These are phyloP conservation scores for Apiospora hydei DNA, from an alignment of 2,329 filamentous ascomycete species.

Conservation along the genomic window DNA sequence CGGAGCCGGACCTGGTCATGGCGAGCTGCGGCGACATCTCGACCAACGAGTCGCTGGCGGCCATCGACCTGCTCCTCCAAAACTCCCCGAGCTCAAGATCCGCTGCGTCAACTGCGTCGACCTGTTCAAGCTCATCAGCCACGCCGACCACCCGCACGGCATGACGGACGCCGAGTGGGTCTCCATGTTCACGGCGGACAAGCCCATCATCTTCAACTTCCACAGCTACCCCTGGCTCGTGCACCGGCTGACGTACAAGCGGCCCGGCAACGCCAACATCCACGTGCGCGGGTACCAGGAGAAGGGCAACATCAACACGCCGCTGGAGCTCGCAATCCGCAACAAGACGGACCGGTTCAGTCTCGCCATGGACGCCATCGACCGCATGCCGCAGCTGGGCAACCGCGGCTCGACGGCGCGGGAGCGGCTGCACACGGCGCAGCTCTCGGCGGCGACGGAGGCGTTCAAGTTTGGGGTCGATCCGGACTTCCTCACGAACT, in stretches of 20 bases:
- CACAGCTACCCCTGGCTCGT: conserved; percentile 84
- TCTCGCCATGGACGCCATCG: conserved; percentile 78
- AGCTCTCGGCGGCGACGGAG: conserved; percentile 68
- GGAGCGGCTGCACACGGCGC: conserved; percentile 69
- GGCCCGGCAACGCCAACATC: conserved; percentile 71
- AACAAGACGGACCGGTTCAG: conserved; percentile 82
- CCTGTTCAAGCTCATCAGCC: conserved; percentile 79
- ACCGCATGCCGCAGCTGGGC: conserved; percentile 67
- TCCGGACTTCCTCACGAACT: conserved; percentile 69
- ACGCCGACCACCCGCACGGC: conserved; percentile 76
- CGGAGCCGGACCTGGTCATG: conserved; percentile 78
- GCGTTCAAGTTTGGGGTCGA: conserved; percentile 77
- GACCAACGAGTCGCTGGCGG: conserved; percentile 77
- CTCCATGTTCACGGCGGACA: conserved; percentile 74
- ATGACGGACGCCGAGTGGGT: conserved; percentile 71
- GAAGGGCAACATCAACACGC: conserved; percentile 86
- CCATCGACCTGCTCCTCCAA: conserved; percentile 75
- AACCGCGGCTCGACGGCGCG: conserved; percentile 69
- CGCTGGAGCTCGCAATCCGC: conserved; percentile 78
- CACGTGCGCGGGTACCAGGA: conserved; percentile 82
- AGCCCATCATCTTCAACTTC: conserved; percentile 83
- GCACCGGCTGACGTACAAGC: conserved; percentile 78
- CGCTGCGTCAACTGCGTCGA: conserved; percentile 84
- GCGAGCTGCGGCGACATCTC: conserved; percentile 78
- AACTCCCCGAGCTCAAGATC: conserved; percentile 76